phyloP scores from a whole-genome alignment of 257 asterid genomes.

The Solanum bukasovii region DNA sequence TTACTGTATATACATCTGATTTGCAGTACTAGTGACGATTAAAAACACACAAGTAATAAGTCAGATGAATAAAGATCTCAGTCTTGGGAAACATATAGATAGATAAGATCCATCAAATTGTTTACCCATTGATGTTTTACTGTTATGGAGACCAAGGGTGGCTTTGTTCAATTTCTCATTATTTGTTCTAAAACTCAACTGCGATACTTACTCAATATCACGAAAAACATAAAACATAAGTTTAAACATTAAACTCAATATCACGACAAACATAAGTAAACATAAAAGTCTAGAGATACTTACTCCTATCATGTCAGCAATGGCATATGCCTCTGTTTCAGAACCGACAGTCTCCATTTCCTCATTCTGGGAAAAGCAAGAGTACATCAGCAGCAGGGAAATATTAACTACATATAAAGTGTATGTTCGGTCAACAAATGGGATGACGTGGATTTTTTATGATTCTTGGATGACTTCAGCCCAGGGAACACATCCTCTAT shows the following conservation, averaged over 20 bases:
- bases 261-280: neutral
- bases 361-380: slow-evolving; percentile 41
- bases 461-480: neutral
- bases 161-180: neutral
- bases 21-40: slow-evolving; percentile 44
- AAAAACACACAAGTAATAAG: neutral
- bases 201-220: neutral
- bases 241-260: neutral
- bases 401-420: neutral
- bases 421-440: neutral
- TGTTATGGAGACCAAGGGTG: neutral
- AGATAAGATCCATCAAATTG: neutral
- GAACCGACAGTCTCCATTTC: slow-evolving; percentile 77
- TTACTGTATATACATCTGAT: slow-evolving; percentile 73
- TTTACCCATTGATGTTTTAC: neutral
- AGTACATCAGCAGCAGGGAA: neutral
- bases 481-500: neutral
- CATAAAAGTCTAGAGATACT: slow-evolving; percentile 18
- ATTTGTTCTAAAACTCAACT: neutral
- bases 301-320: slow-evolving; percentile 82
- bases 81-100: neutral
- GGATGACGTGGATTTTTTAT: neutral
- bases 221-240: neutral
- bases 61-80: neutral
- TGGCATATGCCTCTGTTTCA: slow-evolving; percentile 83